A percentile compares a stretch with the other conserved stretches of the same genome.
These are phyloP conservation scores for Mortierella claussenii DNA, from an alignment of 192 early-diverging fungal genomes.

Conservation along the genomic window DNA sequence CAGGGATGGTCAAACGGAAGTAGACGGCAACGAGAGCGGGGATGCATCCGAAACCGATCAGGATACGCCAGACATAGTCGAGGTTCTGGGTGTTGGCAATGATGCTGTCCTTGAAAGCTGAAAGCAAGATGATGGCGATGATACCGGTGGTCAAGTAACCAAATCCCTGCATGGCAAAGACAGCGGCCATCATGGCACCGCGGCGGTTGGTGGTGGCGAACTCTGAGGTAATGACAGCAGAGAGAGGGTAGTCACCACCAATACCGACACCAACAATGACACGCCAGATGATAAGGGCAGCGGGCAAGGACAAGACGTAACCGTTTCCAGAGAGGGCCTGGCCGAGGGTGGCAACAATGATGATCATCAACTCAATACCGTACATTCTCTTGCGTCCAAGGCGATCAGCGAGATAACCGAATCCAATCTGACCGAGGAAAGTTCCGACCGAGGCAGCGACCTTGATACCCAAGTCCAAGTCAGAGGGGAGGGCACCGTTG, in stretches of 20 bases:
- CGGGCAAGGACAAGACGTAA: constrained; percentile 74
- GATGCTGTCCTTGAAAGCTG: constrained; percentile 80
- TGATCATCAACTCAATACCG: constrained; percentile 89
- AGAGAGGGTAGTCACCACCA: constrained; percentile 96
- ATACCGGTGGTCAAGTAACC: constrained; percentile 87
- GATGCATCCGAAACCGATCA: constrained; percentile 84
- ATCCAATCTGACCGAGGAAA: constrained; percentile 84
- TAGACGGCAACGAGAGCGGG: constrained; percentile 89
- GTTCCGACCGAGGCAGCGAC: constrained; percentile 86
- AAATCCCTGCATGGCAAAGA: constrained; percentile 96
- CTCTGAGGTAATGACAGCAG: constrained; percentile 92
- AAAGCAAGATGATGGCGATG: constrained; percentile 77
- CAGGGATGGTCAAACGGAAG: constrained; percentile 91
- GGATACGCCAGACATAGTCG: constrained; percentile 94
- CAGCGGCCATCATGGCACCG: constrained; percentile 80
- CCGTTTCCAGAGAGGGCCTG: constrained; percentile 79
- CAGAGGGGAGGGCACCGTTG: constrained; percentile 62
- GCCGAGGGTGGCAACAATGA: constrained; percentile 86
- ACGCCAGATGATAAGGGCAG: constrained; percentile 88
- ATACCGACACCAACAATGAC: constrained; percentile 93
- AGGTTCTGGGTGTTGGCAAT: constrained; percentile 70
- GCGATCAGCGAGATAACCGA: constrained; percentile 88
- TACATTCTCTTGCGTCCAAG: constrained; percentile 88
- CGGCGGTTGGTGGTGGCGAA: constrained; percentile 83
- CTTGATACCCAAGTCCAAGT: constrained; percentile 86